These are phyloP conservation scores for Fusarium camptoceras DNA, from an alignment of 2,329 filamentous ascomycete genomes.

Conservation along the genomic window DNA sequence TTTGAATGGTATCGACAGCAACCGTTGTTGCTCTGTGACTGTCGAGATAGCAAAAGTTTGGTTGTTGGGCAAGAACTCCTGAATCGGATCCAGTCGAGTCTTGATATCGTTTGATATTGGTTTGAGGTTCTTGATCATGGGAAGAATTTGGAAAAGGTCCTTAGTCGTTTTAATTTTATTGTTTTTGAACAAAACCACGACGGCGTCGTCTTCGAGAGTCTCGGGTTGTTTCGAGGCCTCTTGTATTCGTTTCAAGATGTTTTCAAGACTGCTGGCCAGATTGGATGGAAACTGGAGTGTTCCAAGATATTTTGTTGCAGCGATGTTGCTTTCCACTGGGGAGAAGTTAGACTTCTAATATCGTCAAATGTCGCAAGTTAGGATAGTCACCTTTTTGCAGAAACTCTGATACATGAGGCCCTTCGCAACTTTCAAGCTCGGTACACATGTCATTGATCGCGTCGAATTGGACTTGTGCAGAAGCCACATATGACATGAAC, in stretches of 20 bases:
- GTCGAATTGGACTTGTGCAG: background rate
- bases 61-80: too few relatives aligned
- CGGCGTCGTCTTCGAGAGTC: too few relatives aligned
- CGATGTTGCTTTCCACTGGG: background rate
- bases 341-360: too few relatives aligned
- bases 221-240: background rate
- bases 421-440: background rate
- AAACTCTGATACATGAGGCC: background rate
- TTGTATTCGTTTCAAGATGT: background rate
- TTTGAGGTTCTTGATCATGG: background rate
- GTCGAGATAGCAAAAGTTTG: too few relatives aligned
- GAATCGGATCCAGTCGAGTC: background rate
- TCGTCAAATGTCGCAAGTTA: too few relatives aligned
- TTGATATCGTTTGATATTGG: background rate
- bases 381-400: background rate
- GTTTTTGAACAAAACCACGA: background rate
- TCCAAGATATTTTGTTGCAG: background rate
- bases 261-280: background rate
- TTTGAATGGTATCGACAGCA: too few relatives aligned
- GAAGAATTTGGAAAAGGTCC: background rate
- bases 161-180: background rate
- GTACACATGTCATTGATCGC: background rate
- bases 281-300: background rate
- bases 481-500: background rate
- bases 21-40: too few relatives aligned